Evolutionary conservation across 148 eudicot species (phyloP), one percentile per base, ranked within the genome.

Genomic region (Vaccinium corymbosum): DNA sequence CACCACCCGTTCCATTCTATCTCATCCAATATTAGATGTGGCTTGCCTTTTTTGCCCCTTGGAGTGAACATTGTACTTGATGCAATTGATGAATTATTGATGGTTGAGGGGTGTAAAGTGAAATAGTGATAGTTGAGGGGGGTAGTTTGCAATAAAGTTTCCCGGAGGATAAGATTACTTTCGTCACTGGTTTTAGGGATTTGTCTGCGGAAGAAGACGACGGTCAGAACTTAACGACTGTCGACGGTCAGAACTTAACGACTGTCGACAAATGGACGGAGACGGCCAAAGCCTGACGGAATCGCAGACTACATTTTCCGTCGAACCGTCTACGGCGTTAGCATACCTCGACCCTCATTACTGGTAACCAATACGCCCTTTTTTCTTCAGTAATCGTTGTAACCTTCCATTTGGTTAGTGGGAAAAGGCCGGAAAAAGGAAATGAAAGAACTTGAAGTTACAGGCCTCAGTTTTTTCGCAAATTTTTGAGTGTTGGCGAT

Each of bases 311-410:
- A 82, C 83, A 80, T 56, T 80, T 87, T 87, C 92, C 14, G 85
- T 91, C 6, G 89, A 86, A 62, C 95, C 98, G 22, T 72, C 93
- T 20, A 83, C 95, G 2, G 97, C 89, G 70, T 83, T 81, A 6
- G 93, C 93, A 15, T 96, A 96, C 80, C 97, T 94, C 83, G 93
- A 96, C 48, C 98, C 94, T 84, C 86, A 84, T 17, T 96, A 96
- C 91, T 96, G 98, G 98, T 94, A 17, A 32, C 89, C 80, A 62
- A 8, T 15, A 7, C 12, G 19, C 55, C 27, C 3, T 82, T 74
- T 42, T 15, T 62, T 11, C 83, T 52, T 55, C 13, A 20, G 0
- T 50, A 75, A 46, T 62, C 59, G 53, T 14, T 50, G n/a, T 20
- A 66, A 66, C 52, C 25, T 29, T 17, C 55, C 16, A 22, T 83